Percentiles rank a stretch among this genome's conserved stretches.
Evolutionary conservation across 2,329 filamentous ascomycete species (phyloP).

Genomic region (Diaporthe vexans): DNA sequence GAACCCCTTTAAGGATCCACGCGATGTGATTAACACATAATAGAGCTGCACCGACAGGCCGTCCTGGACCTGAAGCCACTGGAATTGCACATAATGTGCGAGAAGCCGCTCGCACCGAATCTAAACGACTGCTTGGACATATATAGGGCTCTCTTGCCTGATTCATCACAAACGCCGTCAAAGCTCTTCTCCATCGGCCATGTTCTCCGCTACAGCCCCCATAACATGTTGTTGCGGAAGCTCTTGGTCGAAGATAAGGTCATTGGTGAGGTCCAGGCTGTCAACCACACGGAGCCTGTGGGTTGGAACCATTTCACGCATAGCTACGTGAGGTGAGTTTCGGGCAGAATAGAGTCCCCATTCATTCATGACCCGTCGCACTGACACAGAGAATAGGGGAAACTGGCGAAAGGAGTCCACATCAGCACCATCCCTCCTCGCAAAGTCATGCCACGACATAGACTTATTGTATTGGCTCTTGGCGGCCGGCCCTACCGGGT

Average conservation of each 20-base stretch:
- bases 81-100: slow-evolving; percentile 12
- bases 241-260: slow-evolving; percentile 16
- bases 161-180: background rate
- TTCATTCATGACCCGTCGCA: background rate
- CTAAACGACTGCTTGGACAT: slow-evolving; percentile 8
- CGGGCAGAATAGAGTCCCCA: rapidly evolving
- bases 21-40: too few species aligned
- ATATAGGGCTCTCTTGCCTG: slow-evolving; percentile 10
- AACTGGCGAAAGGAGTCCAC: slow-evolving; percentile 28
- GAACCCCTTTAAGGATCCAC: too few species aligned
- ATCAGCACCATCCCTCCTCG: slow-evolving; percentile 13
- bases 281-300: slow-evolving; percentile 26
- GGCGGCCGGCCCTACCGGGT: background rate
- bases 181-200: slow-evolving; percentile 21
- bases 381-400: background rate
- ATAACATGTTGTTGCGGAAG: slow-evolving; percentile 18
- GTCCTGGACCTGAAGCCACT: slow-evolving; percentile 1
- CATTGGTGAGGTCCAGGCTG: slow-evolving; percentile 7
- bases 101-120: slow-evolving; percentile 7
- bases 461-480: slow-evolving; percentile 4
- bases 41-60: background rate
- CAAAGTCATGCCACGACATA: slow-evolving; percentile 13
- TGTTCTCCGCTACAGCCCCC: slow-evolving; percentile 21
- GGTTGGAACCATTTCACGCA: slow-evolving; percentile 19
- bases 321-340: slow-evolving; percentile 24